Percentiles rank a stretch among this genome's conserved stretches.
phyloP scores from a whole-genome alignment of 805 yeast genomes.

The Yarrowia phangngaensis region DNA sequence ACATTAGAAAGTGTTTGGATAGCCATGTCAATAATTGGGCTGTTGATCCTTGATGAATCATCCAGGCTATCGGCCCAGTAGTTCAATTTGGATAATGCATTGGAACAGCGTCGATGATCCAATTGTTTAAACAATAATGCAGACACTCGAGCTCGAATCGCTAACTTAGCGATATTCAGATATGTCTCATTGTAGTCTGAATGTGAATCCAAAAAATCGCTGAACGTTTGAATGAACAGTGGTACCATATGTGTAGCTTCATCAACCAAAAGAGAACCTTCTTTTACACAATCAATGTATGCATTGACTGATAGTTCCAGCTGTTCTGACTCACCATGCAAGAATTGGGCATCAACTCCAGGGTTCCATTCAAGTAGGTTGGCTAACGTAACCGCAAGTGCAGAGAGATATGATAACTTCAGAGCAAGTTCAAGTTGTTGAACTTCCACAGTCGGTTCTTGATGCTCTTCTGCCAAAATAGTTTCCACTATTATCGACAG shows the following conservation, averaged over 20 bases:
- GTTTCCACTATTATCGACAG: background rate
- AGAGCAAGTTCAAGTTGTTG: slow-evolving; percentile 5
- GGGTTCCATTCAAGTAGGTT: slow-evolving; percentile 13
- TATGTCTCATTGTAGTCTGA: slow-evolving; percentile 1
- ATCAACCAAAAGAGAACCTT: slow-evolving; percentile 4
- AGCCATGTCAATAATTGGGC: slow-evolving; percentile 4
- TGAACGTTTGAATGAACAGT: slow-evolving; percentile 4
- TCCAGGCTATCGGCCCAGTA: slow-evolving; percentile 19
- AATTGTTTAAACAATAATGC: slow-evolving; percentile 1
- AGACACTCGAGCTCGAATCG: slow-evolving; percentile 3
- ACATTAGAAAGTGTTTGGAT: background rate
- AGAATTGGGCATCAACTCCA: slow-evolving; percentile 1
- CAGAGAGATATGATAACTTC: background rate
- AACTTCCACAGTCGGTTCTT: slow-evolving; percentile 3
- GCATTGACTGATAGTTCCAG: slow-evolving; percentile 3
- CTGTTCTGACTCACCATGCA: slow-evolving; percentile 14
- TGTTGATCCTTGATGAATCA: background rate
- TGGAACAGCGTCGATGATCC: slow-evolving; percentile 7
- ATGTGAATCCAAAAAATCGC: background rate
- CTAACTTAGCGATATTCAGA: slow-evolving; percentile 1
- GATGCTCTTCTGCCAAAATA: slow-evolving; percentile 3
- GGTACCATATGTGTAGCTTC: slow-evolving; percentile 7
- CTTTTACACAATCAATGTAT: slow-evolving; percentile 10
- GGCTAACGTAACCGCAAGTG: slow-evolving; percentile 7
- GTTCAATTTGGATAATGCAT: slow-evolving; percentile 4